Conservation (phyloP, 2,329 filamentous ascomycete species). For the Ophiosphaerella herpotricha region DNA sequence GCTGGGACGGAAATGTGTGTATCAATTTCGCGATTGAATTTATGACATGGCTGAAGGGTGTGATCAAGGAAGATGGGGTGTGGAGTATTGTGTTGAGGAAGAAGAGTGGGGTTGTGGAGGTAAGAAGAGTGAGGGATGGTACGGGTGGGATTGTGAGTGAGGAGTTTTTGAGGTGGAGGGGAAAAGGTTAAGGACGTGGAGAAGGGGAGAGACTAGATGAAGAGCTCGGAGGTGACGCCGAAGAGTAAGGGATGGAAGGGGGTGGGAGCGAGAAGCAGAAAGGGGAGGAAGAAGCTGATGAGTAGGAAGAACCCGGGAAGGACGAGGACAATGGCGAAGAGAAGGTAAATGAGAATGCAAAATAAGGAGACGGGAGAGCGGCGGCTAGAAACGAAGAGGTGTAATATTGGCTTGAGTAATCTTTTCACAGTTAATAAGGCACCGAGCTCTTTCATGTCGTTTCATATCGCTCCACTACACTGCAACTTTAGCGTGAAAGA, state of each 20-base stretch:
- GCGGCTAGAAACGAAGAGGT: no score
- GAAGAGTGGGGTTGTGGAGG: slow-evolving; percentile 68
- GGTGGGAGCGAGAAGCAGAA: neutral
- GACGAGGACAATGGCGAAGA: neutral
- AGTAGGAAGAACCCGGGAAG: neutral
- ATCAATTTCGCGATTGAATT: slow-evolving; percentile 86
- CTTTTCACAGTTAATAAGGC: no score
- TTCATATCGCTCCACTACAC: no score
- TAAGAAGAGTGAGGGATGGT: slow-evolving; percentile 75
- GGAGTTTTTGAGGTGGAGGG: slow-evolving; percentile 75
- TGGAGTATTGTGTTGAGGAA: slow-evolving; percentile 77
- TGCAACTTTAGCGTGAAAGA: no score
- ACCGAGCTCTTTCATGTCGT: no score
- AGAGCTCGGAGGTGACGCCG: no score
- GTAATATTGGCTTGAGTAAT: no score
- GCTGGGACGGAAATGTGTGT: slow-evolving; percentile 91
- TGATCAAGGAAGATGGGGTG: slow-evolving; percentile 70
- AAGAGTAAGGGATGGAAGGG: neutral
- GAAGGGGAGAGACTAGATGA: neutral
- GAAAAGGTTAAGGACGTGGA: neutral
- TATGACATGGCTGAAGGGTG: slow-evolving; percentile 72
- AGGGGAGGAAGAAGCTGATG: neutral
- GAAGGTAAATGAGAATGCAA: neutral
- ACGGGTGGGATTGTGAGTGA: slow-evolving; percentile 76
- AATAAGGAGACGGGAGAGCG: no score